Evolutionary conservation across 768 basidiomycete species (phyloP), one percentile per base, ranked within the genome.

Genomic region (Pilatotrama ljubarskyi): DNA sequence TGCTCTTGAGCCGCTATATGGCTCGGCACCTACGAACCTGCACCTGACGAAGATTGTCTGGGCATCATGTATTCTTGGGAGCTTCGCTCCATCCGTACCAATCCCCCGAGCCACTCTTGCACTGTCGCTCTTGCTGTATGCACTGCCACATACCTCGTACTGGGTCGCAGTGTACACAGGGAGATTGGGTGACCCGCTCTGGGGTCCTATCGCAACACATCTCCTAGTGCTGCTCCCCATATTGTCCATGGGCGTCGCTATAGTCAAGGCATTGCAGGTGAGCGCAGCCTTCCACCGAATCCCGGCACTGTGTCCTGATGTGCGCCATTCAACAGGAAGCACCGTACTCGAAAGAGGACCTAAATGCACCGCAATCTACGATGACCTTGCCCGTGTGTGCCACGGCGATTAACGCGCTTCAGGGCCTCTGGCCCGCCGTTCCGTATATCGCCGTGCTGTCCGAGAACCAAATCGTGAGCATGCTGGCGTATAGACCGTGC

Each of bases 1-100:
- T 35, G 78, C 83, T 9, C 68, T 93, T n/a, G 72, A 78, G 55
- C 91, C 91, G 15, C 74, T 91, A 3, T 92, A 91, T 70, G 90
- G 85, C 47, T 75, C 80, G 13, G 77, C 78, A 7, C 82, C 87
- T 0, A 83, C 86, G 1, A 75, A 74, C 0, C 75, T 78, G 54
- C 75, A 84, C 37, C 73, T 91, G 8, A 68, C 71, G 47, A 75
- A 77, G 56, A 59, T 78, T 37, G 66, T 78, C 11, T 68, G 77
- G 70, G 59, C 63, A 7, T 67, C 70, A n/a, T 73, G 69, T 29
- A 67, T 70, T 38, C 42, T 65, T 24, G 73, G 77, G 42, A 72
- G 70, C 55, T 71, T 79, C 22, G 69, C 67, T 1, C 70, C 78
- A 17, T 72, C 69, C 18, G 63, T 78, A 25, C 61, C 73, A 24